These are phyloP conservation scores for Ceratobasidium theobromae DNA, from an alignment of 1,284 basidiomycete genomes.

Conservation along the genomic window DNA sequence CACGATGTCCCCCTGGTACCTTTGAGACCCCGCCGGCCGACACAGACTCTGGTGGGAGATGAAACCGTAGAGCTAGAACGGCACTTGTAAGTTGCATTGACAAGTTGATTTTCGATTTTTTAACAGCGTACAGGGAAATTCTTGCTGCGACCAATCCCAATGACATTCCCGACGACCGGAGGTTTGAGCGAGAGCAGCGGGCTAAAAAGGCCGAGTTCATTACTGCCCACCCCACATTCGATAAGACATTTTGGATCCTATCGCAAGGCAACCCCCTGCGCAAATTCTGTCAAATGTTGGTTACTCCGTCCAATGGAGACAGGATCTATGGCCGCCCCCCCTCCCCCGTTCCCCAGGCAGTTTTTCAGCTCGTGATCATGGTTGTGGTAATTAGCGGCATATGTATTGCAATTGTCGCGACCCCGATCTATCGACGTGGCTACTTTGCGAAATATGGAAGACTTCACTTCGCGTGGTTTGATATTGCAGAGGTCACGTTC, in stretches of 20 bases:
- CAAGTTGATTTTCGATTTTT: neutral
- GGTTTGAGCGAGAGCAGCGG: constrained; percentile 58
- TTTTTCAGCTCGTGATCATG: constrained; percentile 78
- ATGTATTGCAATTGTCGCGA: constrained; percentile 81
- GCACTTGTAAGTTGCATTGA: constrained; percentile 1
- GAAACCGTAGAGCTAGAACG: constrained; percentile 20
- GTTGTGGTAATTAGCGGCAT: constrained; percentile 82
- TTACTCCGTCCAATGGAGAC: constrained; percentile 80
- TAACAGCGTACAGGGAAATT: constrained; percentile 55
- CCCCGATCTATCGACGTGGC: constrained; percentile 79
- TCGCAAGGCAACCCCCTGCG: constrained; percentile 79
- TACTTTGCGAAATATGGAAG: constrained; percentile 67
- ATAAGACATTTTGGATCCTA: constrained; percentile 89
- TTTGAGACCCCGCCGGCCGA: constrained; percentile 11
- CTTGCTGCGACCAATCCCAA: constrained; percentile 62
- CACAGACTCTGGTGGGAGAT: neutral
- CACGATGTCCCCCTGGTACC: constrained; percentile 15
- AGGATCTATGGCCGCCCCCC: constrained; percentile 76
- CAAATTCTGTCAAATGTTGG: constrained; percentile 78
- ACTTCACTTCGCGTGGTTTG: constrained; percentile 81
- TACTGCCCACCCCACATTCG: constrained; percentile 84
- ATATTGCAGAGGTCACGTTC: constrained; percentile 77
- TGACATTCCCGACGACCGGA: constrained; percentile 49
- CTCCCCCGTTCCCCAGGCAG: constrained; percentile 65
- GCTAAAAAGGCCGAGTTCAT: constrained; percentile 88